Evolutionary conservation across 225 moss, liverwort and hornwort species (phyloP), one percentile per base, ranked within the genome.

Genomic region (Antitrichia curtipendula): DNA sequence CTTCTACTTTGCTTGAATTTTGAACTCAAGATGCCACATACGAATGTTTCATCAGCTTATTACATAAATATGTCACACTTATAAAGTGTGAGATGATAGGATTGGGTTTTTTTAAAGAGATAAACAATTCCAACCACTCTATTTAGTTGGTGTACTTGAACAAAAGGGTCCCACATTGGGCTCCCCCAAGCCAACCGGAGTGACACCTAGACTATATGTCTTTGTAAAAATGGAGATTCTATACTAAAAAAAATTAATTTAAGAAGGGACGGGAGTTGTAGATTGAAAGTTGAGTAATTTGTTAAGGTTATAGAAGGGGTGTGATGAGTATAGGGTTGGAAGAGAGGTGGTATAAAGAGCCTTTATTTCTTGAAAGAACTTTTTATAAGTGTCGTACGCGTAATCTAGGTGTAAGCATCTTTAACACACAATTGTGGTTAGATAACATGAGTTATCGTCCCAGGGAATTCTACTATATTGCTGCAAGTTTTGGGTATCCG

Each of bases 21-120:
- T 9, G 14, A 53, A 36, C 3, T 75, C 1, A 23, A 0, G 0
- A 23, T 53, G 53, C 23, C 8, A 36, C 0, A 0, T 53, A 8
- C 22, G 4, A 53, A 53, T 15, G 0, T 53, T 75, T 75, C 14
- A 36, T 36, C 32, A 13, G 4, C 6, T 36, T 14, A 22, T 36
- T 34, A 23, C 0, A 36, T 75, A 75, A 75, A 36, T 36, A 9
- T 22, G 2, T 52, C 23, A 52, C 9, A 52, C 1, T 52, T 52
- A 23, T 36, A 6, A 75, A 52, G 6, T 36, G 3, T 34, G 3
- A 75, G 21, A 52, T 5, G 8, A 22, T 34, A 21, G 3, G 2
- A 32, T 20, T 32, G 3, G 4, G 32, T 49, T 7, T 16, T 6
- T 32, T 7, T 0, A 32, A 49, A 50, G 7, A 31, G 10, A 19